Conservation (phyloP, 2,329 filamentous ascomycete genomes). For the Penicillium sp. region DNA sequence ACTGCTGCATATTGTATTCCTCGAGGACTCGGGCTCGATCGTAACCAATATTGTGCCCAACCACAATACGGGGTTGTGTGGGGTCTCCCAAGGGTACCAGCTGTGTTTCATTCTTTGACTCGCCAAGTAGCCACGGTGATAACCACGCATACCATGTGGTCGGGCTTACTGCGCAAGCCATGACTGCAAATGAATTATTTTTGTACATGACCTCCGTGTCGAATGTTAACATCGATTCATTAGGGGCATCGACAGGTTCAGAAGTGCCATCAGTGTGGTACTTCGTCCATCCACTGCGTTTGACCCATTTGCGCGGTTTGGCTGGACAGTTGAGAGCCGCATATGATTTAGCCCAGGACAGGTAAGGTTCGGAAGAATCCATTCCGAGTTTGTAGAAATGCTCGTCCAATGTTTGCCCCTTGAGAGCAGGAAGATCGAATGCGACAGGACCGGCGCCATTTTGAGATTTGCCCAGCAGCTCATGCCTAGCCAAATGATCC, state of each 20-base stretch:
- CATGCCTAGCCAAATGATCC: conserved; percentile 80
- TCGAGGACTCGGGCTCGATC: conserved; percentile 85
- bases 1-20: conserved; percentile 82
- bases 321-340: conserved; percentile 58
- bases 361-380: conserved; percentile 82
- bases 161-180: conserved; percentile 90
- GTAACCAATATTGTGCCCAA: conserved; percentile 95
- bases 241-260: conserved; percentile 72
- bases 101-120: conserved; percentile 74
- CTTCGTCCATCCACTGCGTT: conserved; percentile 87
- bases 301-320: conserved; percentile 71
- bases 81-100: conserved; percentile 84
- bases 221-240: conserved; percentile 82
- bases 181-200: conserved; percentile 85
- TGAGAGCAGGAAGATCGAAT: conserved; percentile 79
- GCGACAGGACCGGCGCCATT: conserved; percentile 72
- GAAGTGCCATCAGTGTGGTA: conserved; percentile 72
- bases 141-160: conserved; percentile 97
- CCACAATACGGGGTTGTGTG: conserved; percentile 69
- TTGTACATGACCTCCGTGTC: conserved; percentile 98
- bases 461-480: conserved; percentile 85
- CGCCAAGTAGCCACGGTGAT: conserved; percentile 88
- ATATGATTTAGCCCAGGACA: conserved; percentile 73
- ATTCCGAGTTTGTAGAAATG: conserved; percentile 88
- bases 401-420: conserved; percentile 81